These are phyloP conservation scores for Herpetomonas muscarum DNA, from an alignment of 208 protist species.

Conservation along the genomic window DNA sequence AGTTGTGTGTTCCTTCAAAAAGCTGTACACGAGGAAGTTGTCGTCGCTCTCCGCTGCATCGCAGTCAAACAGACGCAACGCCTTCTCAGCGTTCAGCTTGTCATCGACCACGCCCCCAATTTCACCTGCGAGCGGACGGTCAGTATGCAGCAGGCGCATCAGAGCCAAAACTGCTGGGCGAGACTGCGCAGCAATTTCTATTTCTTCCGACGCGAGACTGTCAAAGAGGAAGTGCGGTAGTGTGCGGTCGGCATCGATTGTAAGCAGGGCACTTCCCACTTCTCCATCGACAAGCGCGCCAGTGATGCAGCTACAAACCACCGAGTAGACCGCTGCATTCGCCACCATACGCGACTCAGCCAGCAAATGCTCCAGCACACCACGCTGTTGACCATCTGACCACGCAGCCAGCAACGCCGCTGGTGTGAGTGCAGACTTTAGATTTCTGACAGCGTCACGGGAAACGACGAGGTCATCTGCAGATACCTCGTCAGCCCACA, in stretches of 20 bases:
- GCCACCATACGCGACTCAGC: slow-evolving; percentile 31
- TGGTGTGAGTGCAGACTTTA: slow-evolving; percentile 21
- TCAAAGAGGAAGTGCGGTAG: slow-evolving; percentile 38
- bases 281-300: slow-evolving; percentile 15
- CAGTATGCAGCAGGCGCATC: slow-evolving; percentile 12
- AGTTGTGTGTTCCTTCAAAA: slow-evolving; percentile 35
- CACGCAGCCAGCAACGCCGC: slow-evolving; percentile 15
- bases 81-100: slow-evolving; percentile 32
- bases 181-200: slow-evolving; percentile 16
- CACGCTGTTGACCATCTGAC: background rate
- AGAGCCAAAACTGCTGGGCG: slow-evolving; percentile 16
- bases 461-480: slow-evolving; percentile 30
- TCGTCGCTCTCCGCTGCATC: slow-evolving; percentile 34
- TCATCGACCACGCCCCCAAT: slow-evolving; percentile 34
- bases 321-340: slow-evolving; percentile 45
- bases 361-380: slow-evolving; percentile 22
- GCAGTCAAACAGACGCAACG: slow-evolving; percentile 75
- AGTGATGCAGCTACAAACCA: slow-evolving; percentile 27
- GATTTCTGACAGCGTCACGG: slow-evolving; percentile 18
- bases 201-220: slow-evolving; percentile 14
- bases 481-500: slow-evolving; percentile 27
- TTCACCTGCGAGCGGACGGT: slow-evolving; percentile 8
- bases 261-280: slow-evolving; percentile 15
- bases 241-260: slow-evolving; percentile 19
- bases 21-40: slow-evolving; percentile 35